phyloP scores from a whole-genome alignment of 164 flowering plant species.

The Saururus chinensis region DNA sequence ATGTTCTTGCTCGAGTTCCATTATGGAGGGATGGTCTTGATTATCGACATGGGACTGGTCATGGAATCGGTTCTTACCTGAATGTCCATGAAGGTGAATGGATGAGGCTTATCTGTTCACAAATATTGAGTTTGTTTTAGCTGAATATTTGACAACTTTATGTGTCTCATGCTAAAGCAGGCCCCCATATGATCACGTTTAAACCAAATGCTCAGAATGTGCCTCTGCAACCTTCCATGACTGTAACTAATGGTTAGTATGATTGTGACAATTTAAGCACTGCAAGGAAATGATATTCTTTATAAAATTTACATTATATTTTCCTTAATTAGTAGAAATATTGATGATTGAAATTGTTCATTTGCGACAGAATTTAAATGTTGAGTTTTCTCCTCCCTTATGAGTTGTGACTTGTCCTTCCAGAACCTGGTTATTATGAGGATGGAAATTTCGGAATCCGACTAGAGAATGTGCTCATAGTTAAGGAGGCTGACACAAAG shows the following conservation, averaged over 20 bases:
- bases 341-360: background rate
- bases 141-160: background rate
- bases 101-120: slow-evolving; percentile 3
- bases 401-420: slow-evolving; percentile 4
- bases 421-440: slow-evolving; percentile 99
- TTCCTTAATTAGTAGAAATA: background rate
- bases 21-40: slow-evolving; percentile 96
- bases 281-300: too few relatives aligned
- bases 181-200: slow-evolving; percentile 88
- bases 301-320: too few relatives aligned
- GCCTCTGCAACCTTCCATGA: slow-evolving; percentile 84
- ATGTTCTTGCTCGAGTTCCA: slow-evolving; percentile 86
- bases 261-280: too few relatives aligned
- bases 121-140: background rate
- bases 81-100: slow-evolving; percentile 86
- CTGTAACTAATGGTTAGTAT: slow-evolving; percentile 84
- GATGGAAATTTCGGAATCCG: slow-evolving; percentile 94
- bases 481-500: slow-evolving; percentile 77
- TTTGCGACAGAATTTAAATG: background rate
- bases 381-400: background rate
- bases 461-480: slow-evolving; percentile 89
- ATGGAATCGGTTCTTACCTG: slow-evolving; percentile 88
- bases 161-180: slow-evolving; percentile 25
- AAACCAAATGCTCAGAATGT: slow-evolving; percentile 73
- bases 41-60: slow-evolving; percentile 99